A percentile compares a stretch with the other conserved stretches of the same genome.
These are phyloP conservation scores for Penicillium desertorum DNA, from an alignment of 495 filamentous ascomycete genomes.

Conservation along the genomic window DNA sequence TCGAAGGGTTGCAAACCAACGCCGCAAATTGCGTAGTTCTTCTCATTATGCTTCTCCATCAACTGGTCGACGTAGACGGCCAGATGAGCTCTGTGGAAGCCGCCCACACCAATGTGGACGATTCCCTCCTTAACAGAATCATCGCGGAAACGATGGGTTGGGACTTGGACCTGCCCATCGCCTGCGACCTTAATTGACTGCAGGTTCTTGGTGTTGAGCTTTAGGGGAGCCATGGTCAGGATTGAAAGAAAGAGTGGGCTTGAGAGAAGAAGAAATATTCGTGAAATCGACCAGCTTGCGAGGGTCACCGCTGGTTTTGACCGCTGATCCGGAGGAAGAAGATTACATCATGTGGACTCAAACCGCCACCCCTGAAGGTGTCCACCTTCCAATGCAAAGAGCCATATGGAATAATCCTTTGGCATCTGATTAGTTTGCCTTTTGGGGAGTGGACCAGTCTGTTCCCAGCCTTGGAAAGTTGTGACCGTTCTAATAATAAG, in stretches of 20 bases:
- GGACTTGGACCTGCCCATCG: conserved; percentile 31
- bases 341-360: conserved; percentile 22
- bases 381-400: not conserved
- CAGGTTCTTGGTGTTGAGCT: conserved; percentile 43
- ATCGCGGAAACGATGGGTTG: conserved; percentile 37
- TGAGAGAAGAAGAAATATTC: not conserved
- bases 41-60: conserved; percentile 46
- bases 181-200: conserved; percentile 35
- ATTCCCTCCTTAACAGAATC: conserved; percentile 50
- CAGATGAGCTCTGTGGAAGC: conserved; percentile 52
- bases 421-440: not conserved
- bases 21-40: conserved; percentile 47
- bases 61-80: conserved; percentile 48
- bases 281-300: not conserved
- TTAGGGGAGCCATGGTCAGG: conserved; percentile 37
- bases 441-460: not conserved
- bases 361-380: conserved; percentile 4
- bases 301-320: conserved; percentile 24
- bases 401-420: not conserved
- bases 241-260: not conserved
- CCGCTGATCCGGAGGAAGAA: conserved; percentile 13
- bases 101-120: conserved; percentile 49
- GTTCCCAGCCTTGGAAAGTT: not conserved
- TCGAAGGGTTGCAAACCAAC: conserved; percentile 50
- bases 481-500: not conserved